Percentiles rank a stretch among this genome's conserved stretches.
Conservation (phyloP, 2,329 filamentous ascomycete genomes). For the Phialophora tarda region DNA sequence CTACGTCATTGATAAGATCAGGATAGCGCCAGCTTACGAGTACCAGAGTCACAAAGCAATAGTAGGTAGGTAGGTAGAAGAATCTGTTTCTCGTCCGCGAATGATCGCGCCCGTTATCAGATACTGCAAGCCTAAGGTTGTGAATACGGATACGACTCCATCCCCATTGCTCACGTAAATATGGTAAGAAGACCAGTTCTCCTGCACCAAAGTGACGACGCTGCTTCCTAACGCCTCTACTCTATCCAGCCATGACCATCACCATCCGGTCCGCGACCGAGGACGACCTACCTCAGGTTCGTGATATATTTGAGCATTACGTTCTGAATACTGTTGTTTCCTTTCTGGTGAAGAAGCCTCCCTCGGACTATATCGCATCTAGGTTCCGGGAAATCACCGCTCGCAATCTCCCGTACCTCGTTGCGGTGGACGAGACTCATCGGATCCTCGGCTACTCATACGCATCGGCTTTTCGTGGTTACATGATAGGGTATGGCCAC, state of each 20-base stretch:
- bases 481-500: slow-evolving; percentile 47
- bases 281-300: slow-evolving; percentile 46
- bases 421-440: slow-evolving; percentile 42
- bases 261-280: slow-evolving; percentile 46
- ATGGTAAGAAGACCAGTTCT: background rate
- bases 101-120: background rate
- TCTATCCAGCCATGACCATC: slow-evolving; percentile 36
- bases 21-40: background rate
- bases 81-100: background rate
- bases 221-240: background rate
- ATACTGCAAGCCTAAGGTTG: background rate
- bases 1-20: background rate
- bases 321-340: slow-evolving; percentile 48
- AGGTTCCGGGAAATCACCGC: slow-evolving; percentile 40
- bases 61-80: background rate
- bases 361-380: slow-evolving; percentile 41
- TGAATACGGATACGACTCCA: background rate
- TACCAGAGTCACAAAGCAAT: too few relatives aligned
- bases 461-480: slow-evolving; percentile 46
- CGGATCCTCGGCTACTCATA: slow-evolving; percentile 47
- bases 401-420: slow-evolving; percentile 47
- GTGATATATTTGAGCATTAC: slow-evolving; percentile 47
- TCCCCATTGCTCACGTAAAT: background rate
- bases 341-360: slow-evolving; percentile 43
- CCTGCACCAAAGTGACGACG: background rate